These are phyloP conservation scores for Lasiodiplodia gonubiensis DNA, from an alignment of 2,329 filamentous ascomycete species.

Conservation along the genomic window DNA sequence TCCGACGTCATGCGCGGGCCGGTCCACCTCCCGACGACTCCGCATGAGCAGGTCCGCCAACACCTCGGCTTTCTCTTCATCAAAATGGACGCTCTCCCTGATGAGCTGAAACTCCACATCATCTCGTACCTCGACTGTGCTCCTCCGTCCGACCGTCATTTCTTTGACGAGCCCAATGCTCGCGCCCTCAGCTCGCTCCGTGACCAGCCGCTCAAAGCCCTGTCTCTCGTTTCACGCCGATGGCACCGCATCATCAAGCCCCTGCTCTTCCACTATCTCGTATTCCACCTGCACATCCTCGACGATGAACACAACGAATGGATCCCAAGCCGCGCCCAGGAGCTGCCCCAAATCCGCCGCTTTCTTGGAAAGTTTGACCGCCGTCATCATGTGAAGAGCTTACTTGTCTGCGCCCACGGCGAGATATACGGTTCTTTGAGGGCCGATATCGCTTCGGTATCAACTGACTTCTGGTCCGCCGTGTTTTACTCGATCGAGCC, in stretches of 20 bases:
- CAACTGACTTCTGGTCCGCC: conserved; percentile 38
- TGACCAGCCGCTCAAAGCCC: conserved; percentile 33
- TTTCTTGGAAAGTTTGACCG: conserved; percentile 35
- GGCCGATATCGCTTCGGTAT: not conserved
- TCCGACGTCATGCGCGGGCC: conserved; percentile 16
- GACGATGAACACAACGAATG: not conserved
- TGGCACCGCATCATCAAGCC: conserved; percentile 42
- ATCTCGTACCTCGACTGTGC: conserved; percentile 39
- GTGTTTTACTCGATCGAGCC: conserved; percentile 42
- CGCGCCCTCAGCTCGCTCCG: conserved; percentile 32
- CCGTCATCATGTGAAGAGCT: conserved; percentile 51
- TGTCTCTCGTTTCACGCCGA: conserved; percentile 42
- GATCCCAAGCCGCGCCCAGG: not conserved
- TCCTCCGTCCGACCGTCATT: conserved; percentile 42
- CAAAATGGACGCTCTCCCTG: conserved; percentile 41
- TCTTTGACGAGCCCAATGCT: conserved; percentile 40
- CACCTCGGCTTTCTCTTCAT: not conserved
- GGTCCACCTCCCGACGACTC: conserved; percentile 15
- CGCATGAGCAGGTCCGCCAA: not conserved
- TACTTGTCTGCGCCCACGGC: conserved; percentile 52
- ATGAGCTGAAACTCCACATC: conserved; percentile 45
- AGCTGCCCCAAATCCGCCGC: conserved; percentile 30
- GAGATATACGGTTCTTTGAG: not conserved
- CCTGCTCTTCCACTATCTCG: conserved; percentile 40
- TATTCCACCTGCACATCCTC: conserved; percentile 31